A percentile compares a stretch with the other conserved stretches of the same genome.
Evolutionary conservation across 495 filamentous ascomycete species (phyloP).

Genomic region (Penicillium daleae): DNA sequence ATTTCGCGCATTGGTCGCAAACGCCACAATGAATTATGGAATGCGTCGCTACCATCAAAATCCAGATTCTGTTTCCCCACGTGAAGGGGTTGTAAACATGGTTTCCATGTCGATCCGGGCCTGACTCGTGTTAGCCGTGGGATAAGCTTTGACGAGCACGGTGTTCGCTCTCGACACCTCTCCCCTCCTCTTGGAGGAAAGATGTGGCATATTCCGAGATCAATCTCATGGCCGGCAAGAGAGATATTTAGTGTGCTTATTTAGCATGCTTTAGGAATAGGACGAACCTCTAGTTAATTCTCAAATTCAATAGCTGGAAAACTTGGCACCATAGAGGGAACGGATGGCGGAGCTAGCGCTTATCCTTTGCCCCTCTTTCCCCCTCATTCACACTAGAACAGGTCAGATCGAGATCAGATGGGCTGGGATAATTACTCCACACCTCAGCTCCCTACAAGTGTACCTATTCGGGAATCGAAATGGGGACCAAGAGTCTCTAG

Average conservation of each 20-base stretch:
- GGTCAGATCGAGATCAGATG: slow-evolving; percentile 12
- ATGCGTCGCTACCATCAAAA: neutral
- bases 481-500: neutral
- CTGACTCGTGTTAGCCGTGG: neutral
- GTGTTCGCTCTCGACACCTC: neutral
- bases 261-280: neutral
- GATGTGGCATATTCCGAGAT: neutral
- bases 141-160: neutral
- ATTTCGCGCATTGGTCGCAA: slow-evolving; percentile 5
- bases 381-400: slow-evolving; percentile 6
- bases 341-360: slow-evolving; percentile 1
- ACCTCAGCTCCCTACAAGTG: neutral
- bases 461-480: neutral
- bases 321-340: neutral
- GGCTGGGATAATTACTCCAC: neutral
- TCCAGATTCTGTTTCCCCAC: neutral
- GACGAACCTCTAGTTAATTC: neutral
- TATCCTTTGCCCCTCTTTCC: slow-evolving; percentile 4
- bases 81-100: neutral
- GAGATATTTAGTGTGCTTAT: slow-evolving; percentile 8
- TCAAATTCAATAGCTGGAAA: slow-evolving; percentile 3
- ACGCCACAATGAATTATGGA: neutral
- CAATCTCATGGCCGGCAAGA: neutral
- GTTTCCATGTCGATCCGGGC: neutral
- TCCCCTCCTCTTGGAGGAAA: neutral